These are phyloP conservation scores for Umbilicus rupestris DNA, from an alignment of 164 flowering plant genomes.

Conservation along the genomic window DNA sequence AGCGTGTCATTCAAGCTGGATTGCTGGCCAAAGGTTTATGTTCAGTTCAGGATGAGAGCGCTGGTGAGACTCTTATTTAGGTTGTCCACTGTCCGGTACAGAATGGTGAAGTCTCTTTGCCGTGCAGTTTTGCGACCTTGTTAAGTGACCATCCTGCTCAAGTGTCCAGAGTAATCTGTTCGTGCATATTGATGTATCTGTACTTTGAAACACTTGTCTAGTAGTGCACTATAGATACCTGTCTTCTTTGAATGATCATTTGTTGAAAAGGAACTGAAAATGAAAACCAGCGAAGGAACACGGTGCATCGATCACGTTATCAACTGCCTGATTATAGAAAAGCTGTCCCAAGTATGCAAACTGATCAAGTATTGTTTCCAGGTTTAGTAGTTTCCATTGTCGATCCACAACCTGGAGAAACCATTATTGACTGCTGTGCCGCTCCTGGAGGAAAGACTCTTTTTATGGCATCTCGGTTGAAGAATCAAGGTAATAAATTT, in stretches of 20 bases:
- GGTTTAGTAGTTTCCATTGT: constrained; percentile 76
- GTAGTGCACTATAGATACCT: too few species aligned
- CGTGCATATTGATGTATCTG: too few species aligned
- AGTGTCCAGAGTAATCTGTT: too few species aligned
- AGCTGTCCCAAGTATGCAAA: too few species aligned
- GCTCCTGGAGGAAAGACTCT: constrained; percentile 98
- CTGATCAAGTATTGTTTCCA: constrained; percentile 16
- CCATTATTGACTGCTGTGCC: constrained; percentile 82
- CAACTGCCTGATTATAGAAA: too few species aligned
- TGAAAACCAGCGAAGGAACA: too few species aligned
- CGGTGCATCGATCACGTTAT: too few species aligned
- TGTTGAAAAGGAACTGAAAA: too few species aligned
- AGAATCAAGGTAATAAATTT: constrained; percentile 44
- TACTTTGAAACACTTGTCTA: too few species aligned
- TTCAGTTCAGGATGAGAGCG: constrained; percentile 94
- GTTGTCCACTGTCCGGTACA: not conserved
- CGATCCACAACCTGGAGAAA: constrained; percentile 81
- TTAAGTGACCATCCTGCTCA: too few species aligned
- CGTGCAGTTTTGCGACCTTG: too few species aligned
- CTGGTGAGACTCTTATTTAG: constrained; percentile 39
- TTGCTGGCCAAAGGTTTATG: constrained; percentile 72
- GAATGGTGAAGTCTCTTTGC: not conserved
- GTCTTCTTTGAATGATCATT: too few species aligned
- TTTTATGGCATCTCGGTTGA: constrained; percentile 71
- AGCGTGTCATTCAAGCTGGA: constrained; percentile 74